Evolutionary conservation across 441 rosid species (phyloP), one percentile per base, ranked within the genome.

Genomic region (Adansonia grandidieri): DNA sequence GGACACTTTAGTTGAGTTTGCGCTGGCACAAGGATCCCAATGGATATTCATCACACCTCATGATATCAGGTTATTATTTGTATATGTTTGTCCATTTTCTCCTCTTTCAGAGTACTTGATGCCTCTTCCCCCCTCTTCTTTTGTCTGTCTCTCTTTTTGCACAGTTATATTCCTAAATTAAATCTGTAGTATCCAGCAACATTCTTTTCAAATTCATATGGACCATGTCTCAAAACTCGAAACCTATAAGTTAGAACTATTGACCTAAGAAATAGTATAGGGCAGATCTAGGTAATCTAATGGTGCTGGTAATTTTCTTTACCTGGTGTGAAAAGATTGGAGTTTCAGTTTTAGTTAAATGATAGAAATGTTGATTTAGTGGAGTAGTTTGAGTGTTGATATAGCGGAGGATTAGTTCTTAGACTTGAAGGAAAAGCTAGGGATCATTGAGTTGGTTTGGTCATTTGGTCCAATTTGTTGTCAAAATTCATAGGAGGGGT

Each of bases 21-120:
- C 99, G 32, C 83, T 97, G 78, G 88, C 71, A 15, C 91, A 90
- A 82, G 97, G 97, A 71, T 91, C 96, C 2, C 98, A 97, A 56
- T 97, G 99, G 99, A 91, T 97, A 81, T 91, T 97, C 82, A 95
- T 97, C 77, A 95, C 99, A 56, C 99, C 98, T 79, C 98, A 92
- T 85, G 99, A 95, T 85, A 90, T 97, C 87, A 89, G 97, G 98
- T 96, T 79, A 81, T 63, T 60, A 9, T 51, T 74, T 80, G 67
- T 40, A 14, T 50, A 19, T 57, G n/a, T 22, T 1, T 11, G 60
- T 65, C 58, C 42, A 15, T 19, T 32, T 50, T 5, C 32, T 72
- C 48, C 44, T 28, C 3, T 24, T 5, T 14, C 13, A 24, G 13
- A 13, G 15, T n/a, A 65, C 7, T 9, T 57, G 37, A 42, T 37